Evolutionary conservation across 768 basidiomycete species (phyloP), one percentile per base, ranked within the genome.

Genomic region (Boletus insuetus): DNA sequence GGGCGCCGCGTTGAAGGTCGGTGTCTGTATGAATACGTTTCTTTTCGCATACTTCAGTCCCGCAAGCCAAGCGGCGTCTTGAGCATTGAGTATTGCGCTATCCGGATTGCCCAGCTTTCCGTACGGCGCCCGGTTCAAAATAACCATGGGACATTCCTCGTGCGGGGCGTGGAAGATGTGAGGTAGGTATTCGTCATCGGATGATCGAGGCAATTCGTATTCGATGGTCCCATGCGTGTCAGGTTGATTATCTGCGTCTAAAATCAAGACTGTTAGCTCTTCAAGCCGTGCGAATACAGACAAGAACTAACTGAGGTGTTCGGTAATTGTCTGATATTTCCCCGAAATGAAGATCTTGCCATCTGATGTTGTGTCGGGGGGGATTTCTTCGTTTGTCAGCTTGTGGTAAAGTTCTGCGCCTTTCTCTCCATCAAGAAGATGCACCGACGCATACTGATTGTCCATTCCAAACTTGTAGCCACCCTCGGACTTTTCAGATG

Each of bases 11-110:
- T 89, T 89, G 55, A 87, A 79, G 9, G 85, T 86, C 2, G 87
- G 87, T 0, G 84, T 82, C 75, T 89, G 87, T 52, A 89, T 84
- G 71, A 89, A 86, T n/a, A 88, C 77, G 47, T 70, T 79, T 62
- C 77, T 77, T 64, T 77, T 70, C 9, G 87, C 86, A 54, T 82
- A 80, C 51, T 78, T 73, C 61, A 87, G 75, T 3, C 77, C 86
- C 20, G 83, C 80, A 39, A 89, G 75, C 85, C 85, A 88, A 6
- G 86, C 85, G 9, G 78, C 78, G 55, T 86, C 83, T 66, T 89
- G 87, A 3, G 86, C 81, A 75, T 78, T 77, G 35, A 78, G 70
- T 51, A 80, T 72, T 49, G 67, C 68, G 19, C 74, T 69, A 5
- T 60, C 64, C 2, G 64, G 61, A 63, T 76, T 78, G n/a, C 77